A percentile compares a stretch with the other conserved stretches of the same genome.
Evolutionary conservation across 306 rosid species (phyloP).

Genomic region (Spatholobus suberectus): DNA sequence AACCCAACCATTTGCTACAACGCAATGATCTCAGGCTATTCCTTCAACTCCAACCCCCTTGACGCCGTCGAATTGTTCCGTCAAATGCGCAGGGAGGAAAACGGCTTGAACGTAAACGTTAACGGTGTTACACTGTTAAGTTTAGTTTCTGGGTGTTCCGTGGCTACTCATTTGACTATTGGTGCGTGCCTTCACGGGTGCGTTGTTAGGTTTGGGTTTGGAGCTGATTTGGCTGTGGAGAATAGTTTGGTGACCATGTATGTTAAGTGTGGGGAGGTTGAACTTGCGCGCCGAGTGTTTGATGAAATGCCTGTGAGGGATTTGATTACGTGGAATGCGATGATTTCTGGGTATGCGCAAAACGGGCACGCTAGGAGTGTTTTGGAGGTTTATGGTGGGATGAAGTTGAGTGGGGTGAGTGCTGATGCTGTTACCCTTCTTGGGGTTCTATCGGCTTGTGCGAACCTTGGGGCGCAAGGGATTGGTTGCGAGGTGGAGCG

Average conservation of each 20-base stretch:
- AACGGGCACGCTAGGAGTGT: constrained; percentile 72
- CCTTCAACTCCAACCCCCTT: constrained; percentile 46
- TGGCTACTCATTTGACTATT: constrained; percentile 50
- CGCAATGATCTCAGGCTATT: constrained; percentile 78
- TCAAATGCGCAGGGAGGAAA: constrained; percentile 60
- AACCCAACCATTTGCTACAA: constrained; percentile 66
- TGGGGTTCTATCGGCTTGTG: constrained; percentile 58
- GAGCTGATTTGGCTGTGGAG: constrained; percentile 54
- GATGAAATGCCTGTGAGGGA: constrained; percentile 65
- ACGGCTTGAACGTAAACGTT: constrained; percentile 21
- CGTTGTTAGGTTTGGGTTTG: constrained; percentile 59
- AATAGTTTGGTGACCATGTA: constrained; percentile 87
- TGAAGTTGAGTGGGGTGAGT: constrained; percentile 45
- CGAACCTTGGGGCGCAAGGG: constrained; percentile 56
- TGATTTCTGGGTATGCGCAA: constrained; percentile 89
- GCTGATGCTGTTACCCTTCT: constrained; percentile 59
- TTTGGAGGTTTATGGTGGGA: constrained; percentile 61
- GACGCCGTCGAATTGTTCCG: constrained; percentile 60
- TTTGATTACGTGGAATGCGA: constrained; percentile 91
- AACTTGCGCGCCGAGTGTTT: constrained; percentile 60
- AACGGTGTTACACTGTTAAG: constrained; percentile 78
- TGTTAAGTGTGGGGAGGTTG: constrained; percentile 69
- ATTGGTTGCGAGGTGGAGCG: constrained; percentile 54
- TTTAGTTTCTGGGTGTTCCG: constrained; percentile 60
- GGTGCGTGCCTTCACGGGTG: constrained; percentile 67